Evolutionary conservation across 345 rosid species (phyloP), one percentile per base, ranked within the genome.

Genomic region (Odontarrhena argentea): DNA sequence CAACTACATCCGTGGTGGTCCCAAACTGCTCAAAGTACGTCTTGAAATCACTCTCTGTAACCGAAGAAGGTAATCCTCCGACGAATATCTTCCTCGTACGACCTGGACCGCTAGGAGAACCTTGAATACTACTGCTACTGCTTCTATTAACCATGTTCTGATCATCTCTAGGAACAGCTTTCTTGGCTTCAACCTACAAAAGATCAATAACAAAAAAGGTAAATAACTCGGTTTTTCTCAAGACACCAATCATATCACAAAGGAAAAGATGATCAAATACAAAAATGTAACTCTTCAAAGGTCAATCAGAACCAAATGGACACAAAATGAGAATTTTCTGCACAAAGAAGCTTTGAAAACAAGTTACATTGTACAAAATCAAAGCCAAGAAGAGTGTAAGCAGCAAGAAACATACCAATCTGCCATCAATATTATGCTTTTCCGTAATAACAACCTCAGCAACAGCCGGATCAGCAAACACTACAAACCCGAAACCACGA

Each of bases 401-500:
- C 37, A 11, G 1, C 7, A 48, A 46, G 46, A 32, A 76, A 68
- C 81, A 80, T 66, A 87, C 98, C 92, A 86, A 81, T 78, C 97
- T 85, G 6, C 99, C 99, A 81, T 94, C 99, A 15, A 94, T 91
- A 62, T 63, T 87, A 77, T 94, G 99, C 34, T 88, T 91, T 48
- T 88, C 90, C 60, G 78, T 87, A 13, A 88, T 85, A 76, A 94
- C 99, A 56, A 83, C 77, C 58, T 94, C 99, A 30, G 97, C 99
- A 59, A 86, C 87, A 73, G 91, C 79, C 5, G 89, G 92, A 67
- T 91, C 99, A 43, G 97, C 79, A 57, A 94, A 94, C 41, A 94
- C 99, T 5, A 94, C 88, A 63, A 94, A 94, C 15, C 99, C 97
- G 44, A 94, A 94, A 50, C 99, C 99, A 59, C 99, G 99, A 51